These are phyloP conservation scores for Digitaria exilis DNA, from an alignment of 202 grass and related monocot genomes.

Conservation along the genomic window DNA sequence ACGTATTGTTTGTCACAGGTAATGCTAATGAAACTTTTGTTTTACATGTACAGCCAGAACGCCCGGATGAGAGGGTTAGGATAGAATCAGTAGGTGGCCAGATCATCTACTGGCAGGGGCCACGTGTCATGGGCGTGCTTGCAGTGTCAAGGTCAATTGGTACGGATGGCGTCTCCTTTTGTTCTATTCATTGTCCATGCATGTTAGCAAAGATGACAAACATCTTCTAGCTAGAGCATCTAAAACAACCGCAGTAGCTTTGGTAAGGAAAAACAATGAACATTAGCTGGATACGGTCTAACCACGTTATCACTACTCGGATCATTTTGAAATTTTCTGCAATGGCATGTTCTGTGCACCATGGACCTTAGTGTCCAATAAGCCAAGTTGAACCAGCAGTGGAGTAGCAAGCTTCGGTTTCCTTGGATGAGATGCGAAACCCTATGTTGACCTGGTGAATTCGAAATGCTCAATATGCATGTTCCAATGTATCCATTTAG, in stretches of 20 bases:
- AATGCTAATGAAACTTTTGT: constrained; percentile 38
- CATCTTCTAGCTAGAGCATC: background rate
- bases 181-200: background rate
- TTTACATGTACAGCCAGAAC: constrained; percentile 55
- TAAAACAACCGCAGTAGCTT: background rate
- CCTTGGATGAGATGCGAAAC: too few species aligned
- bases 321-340: background rate
- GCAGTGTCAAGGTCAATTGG: constrained; percentile 78
- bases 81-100: constrained; percentile 70
- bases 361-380: background rate
- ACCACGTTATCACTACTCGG: background rate
- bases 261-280: background rate
- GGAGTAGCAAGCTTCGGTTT: too few species aligned
- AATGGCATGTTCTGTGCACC: background rate
- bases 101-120: constrained; percentile 77
- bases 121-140: constrained; percentile 69
- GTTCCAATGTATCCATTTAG: background rate
- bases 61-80: constrained; percentile 70
- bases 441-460: too few species aligned
- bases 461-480: too few species aligned
- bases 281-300: background rate
- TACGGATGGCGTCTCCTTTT: constrained; percentile 40
- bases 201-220: background rate
- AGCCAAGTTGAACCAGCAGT: background rate
- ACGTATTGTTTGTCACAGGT: background rate